Evolutionary conservation across 257 asterid species (phyloP), one percentile per base, ranked within the genome.

Genomic region (Ilex aquifolium): DNA sequence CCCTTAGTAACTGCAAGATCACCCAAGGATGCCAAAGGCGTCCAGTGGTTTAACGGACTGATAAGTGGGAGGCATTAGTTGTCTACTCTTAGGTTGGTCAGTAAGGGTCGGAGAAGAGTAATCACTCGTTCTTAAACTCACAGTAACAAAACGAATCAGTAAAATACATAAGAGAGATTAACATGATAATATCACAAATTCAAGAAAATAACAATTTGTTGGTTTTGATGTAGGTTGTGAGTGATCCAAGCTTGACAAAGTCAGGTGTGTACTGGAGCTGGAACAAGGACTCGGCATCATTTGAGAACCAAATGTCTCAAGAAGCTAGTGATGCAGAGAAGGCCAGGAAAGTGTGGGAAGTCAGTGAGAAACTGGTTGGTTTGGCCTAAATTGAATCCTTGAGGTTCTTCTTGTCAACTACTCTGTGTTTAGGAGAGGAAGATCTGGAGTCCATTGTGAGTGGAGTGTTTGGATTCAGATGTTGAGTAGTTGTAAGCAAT

Each of bases 211-310:
- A 30, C 42, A 8, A 5, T 5, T 63, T 27, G 12, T 13, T 61
- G 10, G 40, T 62, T 5, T 10, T 51, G 12, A 56, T 71, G 39
- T 80, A 89, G 95, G 97, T 92, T 53, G 96, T 92, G 49, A 80
- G 86, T 13, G 98, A 92, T 72, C 95, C 95, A 57, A 92, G 97
- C 81, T 68, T 92, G 85, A 81, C 95, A 7, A 92, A 92, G 76
- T 92, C 98, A 3, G 98, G 98, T 29, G 97, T 92, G 5, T 91
- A 91, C 74, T 91, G 98, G 98, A 91, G 98, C 86, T 91, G 98
- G 98, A 91, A 91, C 80, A 86, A 88, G 72, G 79, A 81, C 69
- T 91, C 98, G 0, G 84, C 98, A 58, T 88, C 97, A 0, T 91
- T 91, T 10, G 95, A 86, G 83, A 91, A 91, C 76, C 92, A 86